Base-by-base conservation (phyloP, 192 early-diverging fungal species). In the Coemansia sp. region DNA sequence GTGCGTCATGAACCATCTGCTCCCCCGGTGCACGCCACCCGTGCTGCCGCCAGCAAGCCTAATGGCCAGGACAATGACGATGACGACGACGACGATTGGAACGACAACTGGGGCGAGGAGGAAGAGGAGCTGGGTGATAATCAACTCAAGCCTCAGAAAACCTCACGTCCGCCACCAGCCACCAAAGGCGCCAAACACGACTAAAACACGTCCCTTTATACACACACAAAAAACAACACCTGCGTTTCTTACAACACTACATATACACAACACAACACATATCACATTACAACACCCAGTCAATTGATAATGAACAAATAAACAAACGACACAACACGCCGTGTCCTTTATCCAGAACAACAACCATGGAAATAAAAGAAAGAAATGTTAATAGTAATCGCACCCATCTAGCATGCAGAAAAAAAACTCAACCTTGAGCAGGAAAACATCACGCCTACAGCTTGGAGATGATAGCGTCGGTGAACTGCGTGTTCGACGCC, bases 401-500 rank as follows among this genome's bases (percentile, higher is more conserved):
- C n/a, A n/a, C n/a, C n/a, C n/a, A n/a, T n/a, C n/a, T n/a, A n/a
- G n/a, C n/a, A n/a, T n/a, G n/a, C n/a, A n/a, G n/a, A n/a, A n/a
- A n/a, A n/a, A n/a, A n/a, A n/a, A n/a, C n/a, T n/a, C n/a, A n/a
- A n/a, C n/a, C n/a, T n/a, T n/a, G n/a, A n/a, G n/a, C n/a, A n/a
- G n/a, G n/a, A n/a, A n/a, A n/a, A n/a, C n/a, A n/a, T 4, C 10
- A 2, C 2, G 10, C 33, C 34, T 69, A 76, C 15, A 88, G 79
- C 70, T 83, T 83, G 47, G 67, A 50, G 62, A 98, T 96, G 52
- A 98, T 89, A 19, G 83, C 91, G 12, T 92, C 75, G 9, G 93
- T 95, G 78, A 91, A 93, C 66, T 87, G 78, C 10, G 87, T 84
- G 73, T 89, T 94, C 50, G 90, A 88, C 13, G 90, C 77, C 40